Base-by-base conservation (phyloP, 768 basidiomycete species). In the Dioszegia hungarica region DNA sequence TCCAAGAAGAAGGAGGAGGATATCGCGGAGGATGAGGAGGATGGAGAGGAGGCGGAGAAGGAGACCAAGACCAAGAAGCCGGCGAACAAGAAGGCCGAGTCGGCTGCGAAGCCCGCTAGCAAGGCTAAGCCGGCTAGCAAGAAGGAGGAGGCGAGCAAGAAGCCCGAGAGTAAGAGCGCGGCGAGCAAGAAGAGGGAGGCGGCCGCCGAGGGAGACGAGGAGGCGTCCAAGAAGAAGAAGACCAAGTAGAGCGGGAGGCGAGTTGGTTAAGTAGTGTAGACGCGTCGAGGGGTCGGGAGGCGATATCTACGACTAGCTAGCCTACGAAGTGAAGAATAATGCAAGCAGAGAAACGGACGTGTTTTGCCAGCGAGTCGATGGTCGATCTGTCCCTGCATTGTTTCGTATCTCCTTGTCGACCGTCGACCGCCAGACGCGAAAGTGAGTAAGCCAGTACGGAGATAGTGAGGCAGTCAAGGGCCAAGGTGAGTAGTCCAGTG, bases 51-150 rank as follows among this genome's bases (percentile, higher is more conserved):
- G 17, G 33, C 36, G 2, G 50, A 39, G 38, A 29, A 22, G 5
- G 37, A n/a, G 31, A 19, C 31, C 12, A 19, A 33, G 17, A 19
- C 20, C 24, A 43, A 54, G 27, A 39, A 52, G 25, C 34, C 37
- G 15, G 11, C 28, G 40, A 37, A 54, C 39, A 48, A 45, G 17
- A 57, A 55, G 31, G 51, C 49, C 1, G 57, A 60, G 49, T 37
- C 48, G 39, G 37, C 24, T 6, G 54, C 29, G 6, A 51, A 46
- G 17, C 38, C 43, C 17, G 47, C 34, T 20, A 55, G 54, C 27
- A 62, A 56, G 36, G 57, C 57, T 17, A 58, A 62, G 39, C 50
- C 56, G 3, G 50, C 48, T 31, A 39, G 48, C 14, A 56, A 57
- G 52, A 62, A 67, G 54, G 55, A 54, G 52, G 28, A 27, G 47